These are phyloP conservation scores for Alternaria alternata DNA, from an alignment of 2,329 filamentous ascomycete species.

Conservation along the genomic window DNA sequence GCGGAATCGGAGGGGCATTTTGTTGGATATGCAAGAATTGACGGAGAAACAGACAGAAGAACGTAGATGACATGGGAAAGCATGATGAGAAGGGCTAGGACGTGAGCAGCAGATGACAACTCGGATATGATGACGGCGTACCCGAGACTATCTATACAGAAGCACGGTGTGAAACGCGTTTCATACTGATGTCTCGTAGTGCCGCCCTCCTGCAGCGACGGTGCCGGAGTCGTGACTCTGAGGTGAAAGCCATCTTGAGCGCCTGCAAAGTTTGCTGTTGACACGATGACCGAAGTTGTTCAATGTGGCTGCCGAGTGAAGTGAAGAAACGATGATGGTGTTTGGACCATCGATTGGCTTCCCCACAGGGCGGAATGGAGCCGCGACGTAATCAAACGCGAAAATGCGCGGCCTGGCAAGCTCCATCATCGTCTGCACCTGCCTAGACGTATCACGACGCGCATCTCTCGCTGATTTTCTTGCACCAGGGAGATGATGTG, in stretches of 20 bases:
- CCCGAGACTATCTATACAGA: neutral
- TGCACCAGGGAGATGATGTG: neutral
- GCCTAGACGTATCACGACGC: neutral
- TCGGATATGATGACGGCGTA: neutral
- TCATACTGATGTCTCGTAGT: conserved; percentile 21
- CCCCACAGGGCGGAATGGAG: conserved; percentile 2
- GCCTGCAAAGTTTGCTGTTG: neutral
- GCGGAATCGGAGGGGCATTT: conserved; percentile 23
- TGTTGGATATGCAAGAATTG: conserved; percentile 10
- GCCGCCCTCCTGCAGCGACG: conserved; percentile 5
- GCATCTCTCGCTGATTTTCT: too few relatives aligned
- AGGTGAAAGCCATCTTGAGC: neutral
- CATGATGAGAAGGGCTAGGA: neutral
- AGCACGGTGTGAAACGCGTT: conserved; percentile 26
- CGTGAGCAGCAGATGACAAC: neutral
- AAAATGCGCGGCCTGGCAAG: neutral
- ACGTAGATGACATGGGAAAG: neutral
- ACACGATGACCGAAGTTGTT: neutral
- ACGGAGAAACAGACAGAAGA: neutral
- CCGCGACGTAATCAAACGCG: neutral
- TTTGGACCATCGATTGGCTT: neutral
- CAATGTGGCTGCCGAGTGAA: neutral
- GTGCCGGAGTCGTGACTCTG: neutral
- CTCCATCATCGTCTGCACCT: neutral
- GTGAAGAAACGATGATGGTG: neutral